Percentiles rank a stretch among this genome's conserved stretches.
Evolutionary conservation across 257 asterid species (phyloP).

Genomic region (Gentiana straminea): DNA sequence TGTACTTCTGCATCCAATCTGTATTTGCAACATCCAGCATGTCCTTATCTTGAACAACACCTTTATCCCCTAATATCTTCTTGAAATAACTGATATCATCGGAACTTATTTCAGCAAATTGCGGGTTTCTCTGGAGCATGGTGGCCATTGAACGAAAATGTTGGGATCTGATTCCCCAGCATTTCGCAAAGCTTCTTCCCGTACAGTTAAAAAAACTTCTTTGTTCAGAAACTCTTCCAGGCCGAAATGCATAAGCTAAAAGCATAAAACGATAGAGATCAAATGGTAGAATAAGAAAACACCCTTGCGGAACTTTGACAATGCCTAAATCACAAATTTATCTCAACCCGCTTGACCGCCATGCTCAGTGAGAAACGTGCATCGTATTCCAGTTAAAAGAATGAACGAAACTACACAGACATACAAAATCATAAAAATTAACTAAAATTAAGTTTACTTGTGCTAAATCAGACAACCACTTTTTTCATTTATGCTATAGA

Average conservation of each 20-base stretch:
- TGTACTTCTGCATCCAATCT: constrained; percentile 87
- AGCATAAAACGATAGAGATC: not conserved
- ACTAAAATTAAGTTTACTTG: too few relatives aligned
- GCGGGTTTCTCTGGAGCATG: constrained; percentile 35
- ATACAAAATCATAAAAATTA: too few relatives aligned
- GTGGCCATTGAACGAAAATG: constrained; percentile 42
- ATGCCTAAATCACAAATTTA: not conserved
- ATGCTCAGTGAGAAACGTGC: too few relatives aligned
- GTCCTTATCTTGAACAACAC: constrained; percentile 74
- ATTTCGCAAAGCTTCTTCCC: constrained; percentile 19
- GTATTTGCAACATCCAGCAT: constrained; percentile 71
- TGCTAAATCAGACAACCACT: too few relatives aligned
- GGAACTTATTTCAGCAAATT: constrained; percentile 42
- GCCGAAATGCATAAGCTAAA: not conserved
- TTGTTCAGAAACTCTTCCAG: constrained; percentile 8
- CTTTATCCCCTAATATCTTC: constrained; percentile 65
- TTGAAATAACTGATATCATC: constrained; percentile 76
- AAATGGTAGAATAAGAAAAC: not conserved
- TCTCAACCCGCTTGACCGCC: not conserved
- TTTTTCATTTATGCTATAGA: too few relatives aligned
- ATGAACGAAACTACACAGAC: too few relatives aligned
- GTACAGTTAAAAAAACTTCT: constrained; percentile 1
- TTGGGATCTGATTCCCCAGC: constrained; percentile 24
- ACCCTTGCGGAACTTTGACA: not conserved
- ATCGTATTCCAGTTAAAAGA: too few relatives aligned